Evolutionary conservation across 1,284 basidiomycete species (phyloP).

Genomic region (Xerocomus minutiporus): DNA sequence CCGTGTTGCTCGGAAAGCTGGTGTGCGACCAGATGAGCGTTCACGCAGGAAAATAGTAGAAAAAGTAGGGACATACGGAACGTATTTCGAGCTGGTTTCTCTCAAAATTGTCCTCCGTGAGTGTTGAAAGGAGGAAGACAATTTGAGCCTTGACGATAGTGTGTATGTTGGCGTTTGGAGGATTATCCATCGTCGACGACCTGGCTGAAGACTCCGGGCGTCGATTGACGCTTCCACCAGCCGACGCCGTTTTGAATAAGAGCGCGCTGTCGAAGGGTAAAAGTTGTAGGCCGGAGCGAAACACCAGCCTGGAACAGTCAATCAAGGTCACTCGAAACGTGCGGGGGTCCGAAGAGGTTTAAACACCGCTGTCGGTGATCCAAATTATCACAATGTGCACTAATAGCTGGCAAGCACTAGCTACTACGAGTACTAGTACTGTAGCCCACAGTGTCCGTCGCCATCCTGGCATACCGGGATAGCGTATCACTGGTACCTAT

Average conservation of each 20-base stretch:
- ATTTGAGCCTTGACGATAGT: constrained; percentile 88
- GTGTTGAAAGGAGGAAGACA: constrained; percentile 87
- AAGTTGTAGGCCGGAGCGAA: constrained; percentile 32
- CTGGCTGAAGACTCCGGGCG: constrained; percentile 75
- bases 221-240: constrained; percentile 65
- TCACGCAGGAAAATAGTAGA: constrained; percentile 11
- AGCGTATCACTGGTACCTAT: not conserved
- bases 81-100: constrained; percentile 88
- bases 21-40: constrained; percentile 15
- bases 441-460: not conserved
- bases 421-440: not conserved
- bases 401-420: not conserved
- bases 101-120: constrained; percentile 93
- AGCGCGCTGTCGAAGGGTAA: constrained; percentile 22
- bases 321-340: constrained; percentile 18
- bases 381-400: constrained; percentile 1
- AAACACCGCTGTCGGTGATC: constrained; percentile 23
- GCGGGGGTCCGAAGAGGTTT: constrained; percentile 11
- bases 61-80: constrained; percentile 49
- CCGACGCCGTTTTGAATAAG: constrained; percentile 65
- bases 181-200: constrained; percentile 40
- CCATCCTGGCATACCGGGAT: too few species aligned
- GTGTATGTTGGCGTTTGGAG: constrained; percentile 52
- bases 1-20: constrained; percentile 94
- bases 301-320: constrained; percentile 32